Conservation (phyloP, 257 asterid genomes). For the Paulownia fortunei region DNA sequence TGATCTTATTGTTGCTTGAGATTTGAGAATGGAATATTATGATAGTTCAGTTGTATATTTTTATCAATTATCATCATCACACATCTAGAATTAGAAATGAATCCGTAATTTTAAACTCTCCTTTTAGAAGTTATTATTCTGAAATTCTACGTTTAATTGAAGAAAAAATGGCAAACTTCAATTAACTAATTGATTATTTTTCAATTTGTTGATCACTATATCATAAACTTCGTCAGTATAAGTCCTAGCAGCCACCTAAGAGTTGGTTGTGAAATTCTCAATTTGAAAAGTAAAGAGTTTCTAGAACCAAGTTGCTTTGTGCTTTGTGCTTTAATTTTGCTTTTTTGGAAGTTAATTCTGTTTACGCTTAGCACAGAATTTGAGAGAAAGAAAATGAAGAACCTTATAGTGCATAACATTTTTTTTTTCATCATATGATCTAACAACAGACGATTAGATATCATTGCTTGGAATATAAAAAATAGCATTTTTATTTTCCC, state of each 20-base stretch:
- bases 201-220: neutral
- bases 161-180: neutral
- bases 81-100: neutral
- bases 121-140: neutral
- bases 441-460: too few species aligned
- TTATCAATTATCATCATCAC: neutral
- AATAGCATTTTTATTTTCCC: neutral
- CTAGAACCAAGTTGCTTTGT: neutral
- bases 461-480: too few species aligned
- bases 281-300: neutral
- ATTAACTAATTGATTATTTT: neutral
- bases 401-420: neutral
- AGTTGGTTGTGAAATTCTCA: neutral
- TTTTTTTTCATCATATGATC: neutral
- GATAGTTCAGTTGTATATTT: neutral
- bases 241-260: neutral
- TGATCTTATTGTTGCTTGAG: neutral
- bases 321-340: neutral
- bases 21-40: neutral
- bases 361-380: neutral
- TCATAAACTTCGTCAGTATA: neutral
- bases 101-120: neutral
- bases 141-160: neutral
- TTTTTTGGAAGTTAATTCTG: neutral
- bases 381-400: neutral